Evolutionary conservation across 2,329 filamentous ascomycete genomes (phyloP), one percentile per base, ranked within the genome.

Genomic region (Xenosphaeropsis pyriputrescens): DNA sequence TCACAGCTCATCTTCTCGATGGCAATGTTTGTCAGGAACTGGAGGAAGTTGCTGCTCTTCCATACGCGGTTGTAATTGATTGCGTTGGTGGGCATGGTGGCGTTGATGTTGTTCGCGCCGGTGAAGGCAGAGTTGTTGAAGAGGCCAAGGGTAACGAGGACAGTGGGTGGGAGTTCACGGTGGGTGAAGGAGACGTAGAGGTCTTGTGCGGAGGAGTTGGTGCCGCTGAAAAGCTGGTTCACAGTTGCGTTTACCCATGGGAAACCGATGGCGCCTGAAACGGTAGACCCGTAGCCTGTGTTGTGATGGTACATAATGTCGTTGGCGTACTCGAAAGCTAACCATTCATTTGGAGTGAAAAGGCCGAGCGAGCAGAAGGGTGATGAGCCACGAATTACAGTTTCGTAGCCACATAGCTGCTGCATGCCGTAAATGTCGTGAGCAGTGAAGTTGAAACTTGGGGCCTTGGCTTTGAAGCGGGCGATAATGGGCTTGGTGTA

Each of bases 181-280:
- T 72, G 66, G 1, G 68, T 68, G 57, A 72, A 72, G 1, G 64
- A 68, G 33, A 70, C 58, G 49, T 67, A 70, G 17, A 72, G 54
- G 45, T 70, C 66, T 47, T 71, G 65, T 0, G 40, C 41, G 2
- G 46, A 46, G 12, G 54, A 48, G 18, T 55, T 53, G 5, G 56
- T 52, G 4, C 50, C 48, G 39, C 54, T 56, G 29, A 57, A 50
- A 17, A 63, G 51, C 1, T 58, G 53, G 18, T 55, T 51, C n/a
- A 65, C 54, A 2, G 62, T 68, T 14, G 62, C 65, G 41, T 72
- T 70, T 4, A 70, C 47, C 66, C 68, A 72, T 0, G 67, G 67
- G 42, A 60, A 65, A 2, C 67, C 68, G 22, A 71, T 57, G 2
- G 56, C 57, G 1, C 63, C 62, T 2, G 63, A 62, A 5, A 64